Percentiles rank a stretch among this genome's conserved stretches.
Conservation (phyloP, 371 early-diverging fungal species). For the Batkoa obscura region DNA sequence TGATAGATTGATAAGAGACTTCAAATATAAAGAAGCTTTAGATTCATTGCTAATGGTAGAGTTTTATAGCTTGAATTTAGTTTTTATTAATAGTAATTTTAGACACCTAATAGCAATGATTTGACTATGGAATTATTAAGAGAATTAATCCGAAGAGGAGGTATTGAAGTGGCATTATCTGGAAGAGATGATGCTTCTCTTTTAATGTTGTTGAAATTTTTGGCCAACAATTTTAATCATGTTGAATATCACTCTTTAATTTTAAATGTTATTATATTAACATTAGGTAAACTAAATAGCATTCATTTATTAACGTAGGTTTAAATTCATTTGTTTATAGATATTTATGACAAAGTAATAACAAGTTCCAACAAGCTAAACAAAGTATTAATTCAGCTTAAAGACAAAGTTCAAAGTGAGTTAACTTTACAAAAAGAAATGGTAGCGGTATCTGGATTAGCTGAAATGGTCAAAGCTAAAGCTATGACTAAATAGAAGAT, state of each 20-base stretch:
- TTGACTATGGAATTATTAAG: conserved; percentile 30
- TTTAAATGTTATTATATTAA: conserved; percentile 46
- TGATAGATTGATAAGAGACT: conserved; percentile 51
- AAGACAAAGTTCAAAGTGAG: background rate
- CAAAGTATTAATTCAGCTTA: background rate
- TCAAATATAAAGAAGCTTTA: conserved; percentile 68
- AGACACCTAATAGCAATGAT: background rate
- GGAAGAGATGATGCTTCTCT: conserved; percentile 74
- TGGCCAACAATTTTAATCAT: conserved; percentile 50
- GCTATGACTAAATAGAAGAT: too few relatives aligned
- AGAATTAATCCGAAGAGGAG: conserved; percentile 75
- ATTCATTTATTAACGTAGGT: conserved; percentile 9
- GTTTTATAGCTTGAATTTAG: too few relatives aligned
- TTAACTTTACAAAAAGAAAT: background rate
- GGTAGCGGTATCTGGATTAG: background rate
- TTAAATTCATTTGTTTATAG: background rate
- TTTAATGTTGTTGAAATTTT: conserved; percentile 59
- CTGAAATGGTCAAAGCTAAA: background rate
- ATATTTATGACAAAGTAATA: background rate
- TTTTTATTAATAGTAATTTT: too few relatives aligned
- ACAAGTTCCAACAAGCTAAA: background rate
- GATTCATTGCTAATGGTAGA: too few relatives aligned
- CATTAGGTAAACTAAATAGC: conserved; percentile 37
- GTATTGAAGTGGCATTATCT: conserved; percentile 50
- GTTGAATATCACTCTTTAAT: conserved; percentile 57